Evolutionary conservation across 2,329 filamentous ascomycete genomes (phyloP).

Genomic region (Colletotrichum sojae): DNA sequence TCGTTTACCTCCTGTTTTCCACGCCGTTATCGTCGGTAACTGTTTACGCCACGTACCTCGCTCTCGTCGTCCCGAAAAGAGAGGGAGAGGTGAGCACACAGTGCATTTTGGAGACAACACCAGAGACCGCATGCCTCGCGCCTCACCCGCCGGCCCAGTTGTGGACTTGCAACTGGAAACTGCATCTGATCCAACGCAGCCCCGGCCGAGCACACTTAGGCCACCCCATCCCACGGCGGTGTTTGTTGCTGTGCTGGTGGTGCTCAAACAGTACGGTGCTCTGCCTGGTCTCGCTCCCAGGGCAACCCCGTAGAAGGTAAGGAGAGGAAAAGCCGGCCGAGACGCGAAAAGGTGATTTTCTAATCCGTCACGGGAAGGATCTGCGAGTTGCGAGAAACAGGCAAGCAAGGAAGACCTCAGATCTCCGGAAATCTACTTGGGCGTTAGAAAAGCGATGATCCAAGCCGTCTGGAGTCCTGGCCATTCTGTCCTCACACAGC

Average conservation of each 20-base stretch:
- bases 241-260: constrained; percentile 3
- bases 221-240: neutral
- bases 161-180: constrained; percentile 9
- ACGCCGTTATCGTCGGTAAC: neutral
- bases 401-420: constrained; percentile 15
- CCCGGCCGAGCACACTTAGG: neutral
- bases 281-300: constrained; percentile 17
- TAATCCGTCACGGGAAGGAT: constrained; percentile 18
- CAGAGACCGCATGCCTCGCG: constrained; percentile 18
- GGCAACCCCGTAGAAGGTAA: constrained; percentile 28
- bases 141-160: neutral
- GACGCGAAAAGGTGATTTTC: constrained; percentile 16
- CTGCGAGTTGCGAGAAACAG: constrained; percentile 5
- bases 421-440: neutral
- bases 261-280: neutral
- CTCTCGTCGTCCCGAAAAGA: constrained; percentile 6
- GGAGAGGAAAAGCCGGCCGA: neutral
- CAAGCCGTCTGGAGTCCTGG: constrained; percentile 8
- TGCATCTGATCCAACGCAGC: constrained; percentile 15
- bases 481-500: constrained; percentile 46
- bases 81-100: constrained; percentile 17
- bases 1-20: neutral
- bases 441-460: constrained; percentile 34
- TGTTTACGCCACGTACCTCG: neutral
- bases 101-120: constrained; percentile 30